These are phyloP conservation scores for Gossypium thurberi DNA, from an alignment of 345 rosid genomes.

Conservation along the genomic window DNA sequence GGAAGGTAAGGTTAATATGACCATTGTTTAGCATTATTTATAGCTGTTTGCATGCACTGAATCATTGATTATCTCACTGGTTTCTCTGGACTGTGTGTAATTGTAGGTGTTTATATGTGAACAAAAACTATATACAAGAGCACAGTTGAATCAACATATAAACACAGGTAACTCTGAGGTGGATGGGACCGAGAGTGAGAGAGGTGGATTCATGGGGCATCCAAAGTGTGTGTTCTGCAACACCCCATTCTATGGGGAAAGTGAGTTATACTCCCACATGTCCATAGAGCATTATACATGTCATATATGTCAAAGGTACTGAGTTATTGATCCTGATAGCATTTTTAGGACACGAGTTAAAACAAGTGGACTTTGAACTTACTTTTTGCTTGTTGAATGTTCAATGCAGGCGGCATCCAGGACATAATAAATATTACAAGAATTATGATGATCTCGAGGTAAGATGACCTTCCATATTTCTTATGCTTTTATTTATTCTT, in stretches of 20 bases:
- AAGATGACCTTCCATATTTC: not conserved
- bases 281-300: constrained; percentile 88
- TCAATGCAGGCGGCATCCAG: not conserved
- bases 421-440: not conserved
- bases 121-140: constrained; percentile 75
- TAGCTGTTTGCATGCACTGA: too few species aligned
- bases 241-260: constrained; percentile 88
- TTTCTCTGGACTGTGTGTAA: not conserved
- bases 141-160: constrained; percentile 82
- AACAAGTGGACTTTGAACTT: not conserved
- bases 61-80: not conserved
- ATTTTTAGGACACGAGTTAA: not conserved
- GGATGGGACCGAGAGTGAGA: constrained; percentile 93
- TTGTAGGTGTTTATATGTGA: constrained; percentile 67
- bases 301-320: constrained; percentile 87
- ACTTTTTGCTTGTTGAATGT: not conserved
- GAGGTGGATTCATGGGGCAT: constrained; percentile 96
- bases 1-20: constrained; percentile 51
- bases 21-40: not conserved
- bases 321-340: not conserved
- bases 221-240: constrained; percentile 89
- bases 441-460: not conserved
- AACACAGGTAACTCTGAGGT: constrained; percentile 85
- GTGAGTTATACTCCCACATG: constrained; percentile 86
- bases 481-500: not conserved